A percentile compares a stretch with the other conserved stretches of the same genome.
phyloP scores from a whole-genome alignment of 2,329 filamentous ascomycete species.

The Lecanicillium sp. region DNA sequence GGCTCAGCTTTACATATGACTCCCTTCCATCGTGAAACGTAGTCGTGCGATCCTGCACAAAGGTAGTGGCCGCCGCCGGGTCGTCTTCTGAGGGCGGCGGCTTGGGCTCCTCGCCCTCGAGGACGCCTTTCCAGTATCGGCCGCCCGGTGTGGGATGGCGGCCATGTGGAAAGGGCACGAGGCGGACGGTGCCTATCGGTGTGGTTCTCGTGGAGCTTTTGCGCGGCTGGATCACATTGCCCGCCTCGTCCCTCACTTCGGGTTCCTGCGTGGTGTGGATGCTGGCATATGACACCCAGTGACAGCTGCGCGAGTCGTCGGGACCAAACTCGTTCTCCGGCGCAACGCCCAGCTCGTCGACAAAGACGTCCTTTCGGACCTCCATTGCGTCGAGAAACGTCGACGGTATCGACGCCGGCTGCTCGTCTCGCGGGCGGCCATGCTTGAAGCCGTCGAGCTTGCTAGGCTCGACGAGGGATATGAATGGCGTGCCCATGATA shows the following conservation, averaged over 20 bases:
- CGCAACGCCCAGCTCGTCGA: slow-evolving; percentile 49
- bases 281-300: slow-evolving; percentile 79
- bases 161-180: slow-evolving; percentile 73
- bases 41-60: slow-evolving; percentile 34
- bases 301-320: slow-evolving; percentile 72
- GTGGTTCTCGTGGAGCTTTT: slow-evolving; percentile 35
- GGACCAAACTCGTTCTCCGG: slow-evolving; percentile 68
- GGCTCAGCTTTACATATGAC: slow-evolving; percentile 75
- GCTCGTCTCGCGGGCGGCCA: slow-evolving; percentile 29
- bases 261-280: slow-evolving; percentile 39
- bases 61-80: slow-evolving; percentile 11
- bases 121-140: slow-evolving; percentile 36
- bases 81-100: background rate
- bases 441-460: slow-evolving; percentile 41
- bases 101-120: slow-evolving; percentile 19
- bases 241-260: slow-evolving; percentile 35
- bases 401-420: slow-evolving; percentile 38
- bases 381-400: slow-evolving; percentile 58
- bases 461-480: slow-evolving; percentile 38
- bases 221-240: slow-evolving; percentile 31
- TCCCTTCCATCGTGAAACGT: slow-evolving; percentile 54
- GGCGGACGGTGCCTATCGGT: slow-evolving; percentile 66
- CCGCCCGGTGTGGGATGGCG: slow-evolving; percentile 50
- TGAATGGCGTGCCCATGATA: slow-evolving; percentile 42
- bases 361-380: slow-evolving; percentile 54